phyloP scores from a whole-genome alignment of 768 basidiomycete species.

The Termitomyces sp. region DNA sequence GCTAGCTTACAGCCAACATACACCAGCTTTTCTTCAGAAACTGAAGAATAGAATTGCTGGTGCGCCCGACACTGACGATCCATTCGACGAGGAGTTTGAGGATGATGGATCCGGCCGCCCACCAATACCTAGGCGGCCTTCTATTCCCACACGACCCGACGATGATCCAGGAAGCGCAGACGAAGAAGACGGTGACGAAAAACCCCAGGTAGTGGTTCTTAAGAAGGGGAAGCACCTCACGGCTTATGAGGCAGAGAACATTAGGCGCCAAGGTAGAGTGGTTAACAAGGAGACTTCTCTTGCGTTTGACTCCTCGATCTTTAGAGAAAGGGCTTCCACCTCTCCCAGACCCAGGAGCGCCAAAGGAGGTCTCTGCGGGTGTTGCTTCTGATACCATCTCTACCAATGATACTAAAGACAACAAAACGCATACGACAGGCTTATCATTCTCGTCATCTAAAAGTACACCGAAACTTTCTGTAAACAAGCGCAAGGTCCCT shows the following conservation, averaged over 20 bases:
- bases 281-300: neutral
- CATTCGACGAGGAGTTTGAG: slow-evolving; percentile 49
- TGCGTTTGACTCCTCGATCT: neutral
- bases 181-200: slow-evolving; percentile 71
- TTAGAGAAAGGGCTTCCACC: slow-evolving; percentile 59
- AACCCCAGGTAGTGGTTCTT: slow-evolving; percentile 84
- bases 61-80: slow-evolving; percentile 35
- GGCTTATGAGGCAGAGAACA: slow-evolving; percentile 71
- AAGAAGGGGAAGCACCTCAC: slow-evolving; percentile 85
- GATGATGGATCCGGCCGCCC: slow-evolving; percentile 63
- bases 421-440: slow-evolving; percentile 20
- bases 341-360: slow-evolving; percentile 31
- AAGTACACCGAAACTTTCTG: slow-evolving; percentile 18
- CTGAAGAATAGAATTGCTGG: slow-evolving; percentile 62
- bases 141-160: slow-evolving; percentile 63
- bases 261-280: slow-evolving; percentile 58
- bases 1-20: slow-evolving; percentile 55
- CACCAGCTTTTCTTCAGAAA: slow-evolving; percentile 61
- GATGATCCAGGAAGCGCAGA: slow-evolving; percentile 70
- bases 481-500: slow-evolving; percentile 36
- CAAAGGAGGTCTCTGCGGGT: slow-evolving; percentile 6
- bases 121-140: slow-evolving; percentile 69
- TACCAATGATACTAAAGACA: slow-evolving; percentile 5
- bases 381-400: slow-evolving; percentile 4
- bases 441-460: slow-evolving; percentile 43